Evolutionary conservation across 768 basidiomycete genomes (phyloP).

Genomic region (Heimioporus sp.): DNA sequence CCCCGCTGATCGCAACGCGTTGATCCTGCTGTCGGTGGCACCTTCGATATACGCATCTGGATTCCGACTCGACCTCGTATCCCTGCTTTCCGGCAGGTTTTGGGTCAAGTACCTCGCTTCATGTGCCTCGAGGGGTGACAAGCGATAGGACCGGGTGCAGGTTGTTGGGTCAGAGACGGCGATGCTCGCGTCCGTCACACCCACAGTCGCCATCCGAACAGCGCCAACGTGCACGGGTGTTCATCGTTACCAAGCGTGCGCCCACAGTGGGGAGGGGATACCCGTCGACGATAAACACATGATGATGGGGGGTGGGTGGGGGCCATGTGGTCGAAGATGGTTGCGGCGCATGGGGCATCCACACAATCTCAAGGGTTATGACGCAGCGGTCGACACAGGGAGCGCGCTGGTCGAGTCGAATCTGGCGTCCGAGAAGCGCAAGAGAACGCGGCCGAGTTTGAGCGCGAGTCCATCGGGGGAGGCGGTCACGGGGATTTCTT

Average conservation of each 20-base stretch:
- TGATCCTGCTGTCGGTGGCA: no score
- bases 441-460: slow-evolving; percentile 20
- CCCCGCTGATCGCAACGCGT: no score
- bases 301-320: slow-evolving; percentile 13
- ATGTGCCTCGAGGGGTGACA: no score
- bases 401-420: slow-evolving; percentile 59
- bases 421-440: slow-evolving; percentile 46
- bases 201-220: slow-evolving; percentile 29
- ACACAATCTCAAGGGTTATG: slow-evolving; percentile 70
- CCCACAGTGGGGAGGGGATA: slow-evolving; percentile 41
- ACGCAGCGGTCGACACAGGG: slow-evolving; percentile 74
- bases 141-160: no score
- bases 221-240: slow-evolving; percentile 51
- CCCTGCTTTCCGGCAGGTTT: no score
- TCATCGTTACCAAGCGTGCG: slow-evolving; percentile 66
- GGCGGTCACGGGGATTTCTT: background rate
- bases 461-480: slow-evolving; percentile 18
- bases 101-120: no score
- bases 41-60: no score
- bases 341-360: slow-evolving; percentile 43
- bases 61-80: no score
- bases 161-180: slow-evolving; percentile 31
- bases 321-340: slow-evolving; percentile 39
- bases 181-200: slow-evolving; percentile 7
- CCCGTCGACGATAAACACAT: slow-evolving; percentile 17